Evolutionary conservation across 2,329 filamentous ascomycete species (phyloP), one percentile per base, ranked within the genome.

Genomic region (Pyrenophora graminea): DNA sequence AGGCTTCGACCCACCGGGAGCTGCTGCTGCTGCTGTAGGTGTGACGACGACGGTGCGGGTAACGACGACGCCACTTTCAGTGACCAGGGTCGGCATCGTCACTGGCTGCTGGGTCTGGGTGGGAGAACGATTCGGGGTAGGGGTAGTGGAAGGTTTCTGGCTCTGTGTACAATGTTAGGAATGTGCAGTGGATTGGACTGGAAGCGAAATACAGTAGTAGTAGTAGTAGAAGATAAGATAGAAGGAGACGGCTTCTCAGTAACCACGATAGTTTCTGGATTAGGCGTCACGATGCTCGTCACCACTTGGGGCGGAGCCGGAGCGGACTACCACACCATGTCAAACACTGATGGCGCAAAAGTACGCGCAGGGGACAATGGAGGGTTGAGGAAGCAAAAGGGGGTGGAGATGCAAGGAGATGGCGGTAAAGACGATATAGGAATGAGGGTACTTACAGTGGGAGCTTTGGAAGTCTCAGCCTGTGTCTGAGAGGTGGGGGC

Each of bases 1-100:
- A 12, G 41, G 32, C 12, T 30, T 42, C 40, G 63, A 45, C 32
- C 8, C 23, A 9, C 4, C 8, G 23, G 23, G 7, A 25, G 61
- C 47, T 15, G 23, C 45, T 51, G 53, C 36, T 6, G 56, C 49
- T 21, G 56, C 39, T 7, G 63, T 53, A 7, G 65, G 64, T 10
- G 66, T 75, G 9, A 68, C 67, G 3, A 77, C 74, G 12, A 80
- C 69, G 1, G 76, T 79, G 30, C 78, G 67, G 4, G 77, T 79
- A 1, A 78, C 65, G 4, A 75, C 52, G 2, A 62, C 65, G 17
- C 77, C 77, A 17, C 75, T 77, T 18, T 77, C 65, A 0, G 77
- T 79, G n/a, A 77, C 63, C 10, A 75, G 63, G 19, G 70, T 69
- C 4, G 73, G 62, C 45, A 63, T 73, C 39, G 63, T 54, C 21